Evolutionary conservation across 2,329 filamentous ascomycete genomes (phyloP).

Genomic region (Davidsoniella virescens): DNA sequence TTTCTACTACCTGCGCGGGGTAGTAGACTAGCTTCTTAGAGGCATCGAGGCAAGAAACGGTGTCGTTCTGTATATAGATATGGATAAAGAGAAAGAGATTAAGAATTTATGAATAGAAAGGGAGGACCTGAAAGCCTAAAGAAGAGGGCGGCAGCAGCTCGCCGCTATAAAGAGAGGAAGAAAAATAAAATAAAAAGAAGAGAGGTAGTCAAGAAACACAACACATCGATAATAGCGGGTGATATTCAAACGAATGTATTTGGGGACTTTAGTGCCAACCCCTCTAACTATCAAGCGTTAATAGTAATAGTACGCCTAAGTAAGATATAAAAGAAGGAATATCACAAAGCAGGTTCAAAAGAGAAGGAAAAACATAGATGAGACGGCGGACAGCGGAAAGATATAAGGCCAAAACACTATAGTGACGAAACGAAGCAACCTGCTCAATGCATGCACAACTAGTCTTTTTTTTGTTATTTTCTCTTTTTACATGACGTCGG

Average conservation of each 20-base stretch:
- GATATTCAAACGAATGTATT: not conserved
- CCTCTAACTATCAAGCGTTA: too few species aligned
- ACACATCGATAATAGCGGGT: not conserved
- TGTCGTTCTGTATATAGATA: not conserved
- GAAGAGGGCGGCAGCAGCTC: not conserved
- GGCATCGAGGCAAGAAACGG: conserved; percentile 1
- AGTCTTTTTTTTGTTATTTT: too few species aligned
- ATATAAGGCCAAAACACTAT: not conserved
- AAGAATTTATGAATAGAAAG: not conserved
- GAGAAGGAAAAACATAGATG: too few species aligned
- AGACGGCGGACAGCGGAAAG: not conserved
- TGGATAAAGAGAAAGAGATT: not conserved
- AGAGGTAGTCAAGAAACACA: not conserved
- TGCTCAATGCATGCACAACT: too few species aligned
- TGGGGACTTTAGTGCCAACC: not conserved
- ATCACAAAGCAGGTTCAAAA: too few species aligned
- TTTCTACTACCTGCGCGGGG: too few species aligned
- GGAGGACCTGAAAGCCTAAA: not conserved
- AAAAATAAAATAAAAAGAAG: not conserved
- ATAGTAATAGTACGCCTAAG: too few species aligned
- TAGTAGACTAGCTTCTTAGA: not conserved
- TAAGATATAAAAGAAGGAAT: too few species aligned
- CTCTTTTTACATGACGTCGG: too few species aligned
- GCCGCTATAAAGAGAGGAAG: not conserved
- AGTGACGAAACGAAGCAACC: too few species aligned